Evolutionary conservation across 208 protist genomes (phyloP).

Genomic region (Wallacemonas sp.): DNA sequence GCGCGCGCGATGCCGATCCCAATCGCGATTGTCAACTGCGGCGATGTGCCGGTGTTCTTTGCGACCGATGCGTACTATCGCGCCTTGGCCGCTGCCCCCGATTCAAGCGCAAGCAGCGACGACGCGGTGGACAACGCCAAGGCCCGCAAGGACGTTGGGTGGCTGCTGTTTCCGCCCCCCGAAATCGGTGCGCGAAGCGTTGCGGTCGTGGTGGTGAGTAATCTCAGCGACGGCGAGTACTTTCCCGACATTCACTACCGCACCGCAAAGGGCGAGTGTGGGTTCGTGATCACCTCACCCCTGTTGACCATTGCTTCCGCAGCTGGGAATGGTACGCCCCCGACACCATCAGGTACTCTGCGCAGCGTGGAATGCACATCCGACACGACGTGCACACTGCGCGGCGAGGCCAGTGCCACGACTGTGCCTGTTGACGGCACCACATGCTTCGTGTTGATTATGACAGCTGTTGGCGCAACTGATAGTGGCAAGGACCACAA

Average conservation of each 20-base stretch:
- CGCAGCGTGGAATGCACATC: background rate
- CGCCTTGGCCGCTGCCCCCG: background rate
- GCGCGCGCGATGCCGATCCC: background rate
- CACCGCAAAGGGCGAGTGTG: slow-evolving; percentile 33
- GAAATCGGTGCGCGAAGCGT: slow-evolving; percentile 45
- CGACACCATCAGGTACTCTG: no score
- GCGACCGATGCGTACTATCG: slow-evolving; percentile 21
- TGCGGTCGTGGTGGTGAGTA: slow-evolving; percentile 20
- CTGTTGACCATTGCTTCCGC: background rate
- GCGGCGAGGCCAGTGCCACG: background rate
- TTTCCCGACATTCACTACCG: slow-evolving; percentile 36
- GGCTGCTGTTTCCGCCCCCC: slow-evolving; percentile 48
- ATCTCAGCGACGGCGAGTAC: background rate
- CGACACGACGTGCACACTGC: background rate
- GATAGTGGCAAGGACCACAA: slow-evolving; percentile 16
- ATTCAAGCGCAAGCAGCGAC: background rate
- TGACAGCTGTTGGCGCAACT: background rate
- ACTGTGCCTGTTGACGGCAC: background rate
- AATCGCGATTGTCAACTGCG: slow-evolving; percentile 28
- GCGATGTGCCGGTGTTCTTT: slow-evolving; percentile 46
- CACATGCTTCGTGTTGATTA: slow-evolving; percentile 13
- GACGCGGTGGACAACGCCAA: background rate
- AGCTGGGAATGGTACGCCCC: background rate
- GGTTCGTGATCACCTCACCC: slow-evolving; percentile 22
- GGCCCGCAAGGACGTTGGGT: slow-evolving; percentile 15